Evolutionary conservation across 257 asterid genomes (phyloP), one percentile per base, ranked within the genome.

Genomic region (Datura wrightii): DNA sequence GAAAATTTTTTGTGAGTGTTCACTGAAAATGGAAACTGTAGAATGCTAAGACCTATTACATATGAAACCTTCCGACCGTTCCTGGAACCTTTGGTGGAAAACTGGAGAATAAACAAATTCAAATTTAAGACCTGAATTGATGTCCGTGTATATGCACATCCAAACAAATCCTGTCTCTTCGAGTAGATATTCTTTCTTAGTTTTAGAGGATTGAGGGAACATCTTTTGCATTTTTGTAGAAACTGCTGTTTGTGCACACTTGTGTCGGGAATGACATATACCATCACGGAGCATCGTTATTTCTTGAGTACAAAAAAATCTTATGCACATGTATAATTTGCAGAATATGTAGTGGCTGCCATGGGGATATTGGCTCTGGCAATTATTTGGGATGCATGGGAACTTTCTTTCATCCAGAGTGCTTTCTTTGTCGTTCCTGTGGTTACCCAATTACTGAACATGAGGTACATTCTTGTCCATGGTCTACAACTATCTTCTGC

Each of bases 371-470:
- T 58, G 97, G 92, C 18, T 86, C 88, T 83, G 97, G 98, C 52
- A 95, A 89, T 86, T 95, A 95, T 85, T 88, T 97, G 79, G 99
- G 99, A 84, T 95, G 97, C 94, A 97, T 95, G 98, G 97, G 98
- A 60, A 88, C 83, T 8, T 94, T 91, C 83, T 97, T 89, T 86
- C 99, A 97, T 83, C 98, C 98, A 18, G 93, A 93, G 85, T 97
- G 98, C 92, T 97, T 97, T 66, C 89, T 94, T 67, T 97, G 98
- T 79, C 93, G 85, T 80, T 90, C 98, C 7, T 97, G 99, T 85
- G 86, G 92, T 81, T 88, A 80, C 84, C 93, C 97, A n/a, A 97
- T 97, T 79, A 92, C 97, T 0, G 98, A 95, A 87, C 92, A 85
- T 36, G 99, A 97, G 99, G 99, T 93, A 41, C 11, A 86, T 31